These are phyloP conservation scores for Cladosporium sp. DNA, from an alignment of 2,329 filamentous ascomycete genomes.

Conservation along the genomic window DNA sequence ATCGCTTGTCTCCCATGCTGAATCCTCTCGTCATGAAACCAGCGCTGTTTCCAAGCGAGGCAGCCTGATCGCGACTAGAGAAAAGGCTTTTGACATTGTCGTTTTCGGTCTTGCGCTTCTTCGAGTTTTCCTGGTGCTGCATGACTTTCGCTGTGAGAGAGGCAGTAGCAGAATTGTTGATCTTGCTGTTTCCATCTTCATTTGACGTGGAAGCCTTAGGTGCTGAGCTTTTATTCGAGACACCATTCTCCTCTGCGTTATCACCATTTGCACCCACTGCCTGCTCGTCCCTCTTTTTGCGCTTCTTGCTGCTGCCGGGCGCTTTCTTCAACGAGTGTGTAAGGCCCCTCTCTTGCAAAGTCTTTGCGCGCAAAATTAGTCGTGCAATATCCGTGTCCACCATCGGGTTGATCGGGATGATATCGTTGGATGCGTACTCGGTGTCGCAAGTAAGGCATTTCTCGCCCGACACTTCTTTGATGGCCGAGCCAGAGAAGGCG, in stretches of 20 bases:
- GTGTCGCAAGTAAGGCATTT: slow-evolving; percentile 65
- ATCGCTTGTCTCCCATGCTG: slow-evolving; percentile 28
- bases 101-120: slow-evolving; percentile 68
- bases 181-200: slow-evolving; percentile 34
- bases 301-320: slow-evolving; percentile 58
- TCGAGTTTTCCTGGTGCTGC: slow-evolving; percentile 76
- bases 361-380: slow-evolving; percentile 61
- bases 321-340: slow-evolving; percentile 86
- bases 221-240: slow-evolving; percentile 14
- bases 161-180: slow-evolving; percentile 85
- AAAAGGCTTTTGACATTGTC: slow-evolving; percentile 47
- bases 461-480: slow-evolving; percentile 59
- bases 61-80: slow-evolving; percentile 34
- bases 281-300: slow-evolving; percentile 54
- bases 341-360: slow-evolving; percentile 66
- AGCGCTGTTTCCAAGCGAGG: slow-evolving; percentile 37
- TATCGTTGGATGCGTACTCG: slow-evolving; percentile 65
- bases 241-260: slow-evolving; percentile 12
- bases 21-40: slow-evolving; percentile 50
- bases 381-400: slow-evolving; percentile 64
- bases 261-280: slow-evolving; percentile 25
- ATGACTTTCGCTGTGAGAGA: slow-evolving; percentile 80
- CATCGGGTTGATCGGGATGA: slow-evolving; percentile 76
- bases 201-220: slow-evolving; percentile 11
- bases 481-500: slow-evolving; percentile 80